A percentile compares a stretch with the other conserved stretches of the same genome.
These are phyloP conservation scores for Quercus robur DNA, from an alignment of 306 rosid genomes.

Conservation along the genomic window DNA sequence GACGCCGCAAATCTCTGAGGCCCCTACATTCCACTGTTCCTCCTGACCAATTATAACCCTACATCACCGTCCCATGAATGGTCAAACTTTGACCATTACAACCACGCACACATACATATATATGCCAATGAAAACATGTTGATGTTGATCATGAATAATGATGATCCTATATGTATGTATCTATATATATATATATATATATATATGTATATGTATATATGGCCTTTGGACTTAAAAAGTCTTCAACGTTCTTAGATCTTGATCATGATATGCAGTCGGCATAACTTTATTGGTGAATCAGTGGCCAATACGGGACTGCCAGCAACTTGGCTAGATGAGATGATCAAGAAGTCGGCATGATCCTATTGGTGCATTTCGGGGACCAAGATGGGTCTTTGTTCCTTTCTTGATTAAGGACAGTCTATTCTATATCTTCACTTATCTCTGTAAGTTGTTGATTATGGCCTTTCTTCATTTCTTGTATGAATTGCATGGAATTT, in stretches of 20 bases:
- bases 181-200: no score
- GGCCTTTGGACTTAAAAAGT: no score
- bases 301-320: background rate
- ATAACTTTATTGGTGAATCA: no score
- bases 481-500: background rate
- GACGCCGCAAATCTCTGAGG: slow-evolving; percentile 22
- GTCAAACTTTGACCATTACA: background rate
- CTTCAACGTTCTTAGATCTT: no score
- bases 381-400: background rate
- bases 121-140: background rate
- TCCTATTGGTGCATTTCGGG: slow-evolving; percentile 11
- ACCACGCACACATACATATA: background rate
- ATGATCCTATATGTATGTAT: background rate
- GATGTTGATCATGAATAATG: background rate
- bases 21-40: slow-evolving; percentile 7
- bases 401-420: background rate
- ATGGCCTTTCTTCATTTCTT: background rate
- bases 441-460: background rate
- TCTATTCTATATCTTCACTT: background rate
- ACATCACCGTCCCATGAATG: background rate
- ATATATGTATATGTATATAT: no score
- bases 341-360: slow-evolving; percentile 10
- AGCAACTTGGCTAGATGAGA: background rate
- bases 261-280: no score
- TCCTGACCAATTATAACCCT: background rate